Evolutionary conservation across 352 stramenopile genomes (phyloP).

Genomic region (Pythium aphanidermatum): DNA sequence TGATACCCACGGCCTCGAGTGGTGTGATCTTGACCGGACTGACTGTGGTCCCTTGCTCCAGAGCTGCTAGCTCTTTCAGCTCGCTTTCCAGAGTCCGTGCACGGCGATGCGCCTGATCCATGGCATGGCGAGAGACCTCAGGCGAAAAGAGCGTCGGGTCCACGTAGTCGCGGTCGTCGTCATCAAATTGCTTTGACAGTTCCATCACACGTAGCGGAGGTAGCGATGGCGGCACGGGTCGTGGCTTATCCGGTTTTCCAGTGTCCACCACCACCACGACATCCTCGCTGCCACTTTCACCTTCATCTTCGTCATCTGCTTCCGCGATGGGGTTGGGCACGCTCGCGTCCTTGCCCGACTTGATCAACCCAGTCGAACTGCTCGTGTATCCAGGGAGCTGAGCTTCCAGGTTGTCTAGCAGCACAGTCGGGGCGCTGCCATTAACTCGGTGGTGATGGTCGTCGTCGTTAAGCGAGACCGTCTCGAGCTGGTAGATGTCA

Average conservation of each 20-base stretch:
- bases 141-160: constrained; percentile 77
- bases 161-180: constrained; percentile 59
- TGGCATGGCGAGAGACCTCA: constrained; percentile 72
- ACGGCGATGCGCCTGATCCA: constrained; percentile 77
- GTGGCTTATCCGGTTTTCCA: constrained; percentile 20
- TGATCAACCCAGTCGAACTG: constrained; percentile 8
- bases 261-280: constrained; percentile 36
- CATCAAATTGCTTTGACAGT: constrained; percentile 13
- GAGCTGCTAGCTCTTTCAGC: constrained; percentile 57
- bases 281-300: constrained; percentile 16
- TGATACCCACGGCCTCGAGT: constrained; percentile 52
- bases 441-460: constrained; percentile 1
- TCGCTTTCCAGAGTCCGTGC: constrained; percentile 67
- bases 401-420: constrained; percentile 45
- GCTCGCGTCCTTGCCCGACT: constrained; percentile 15
- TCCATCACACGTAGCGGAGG: constrained; percentile 40
- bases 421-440: constrained; percentile 8
- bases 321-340: constrained; percentile 18
- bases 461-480: constrained; percentile 73
- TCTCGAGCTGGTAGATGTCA: constrained; percentile 54
- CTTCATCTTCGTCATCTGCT: constrained; percentile 19
- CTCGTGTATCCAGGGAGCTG: constrained; percentile 28
- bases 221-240: constrained; percentile 25
- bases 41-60: constrained; percentile 27
- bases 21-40: constrained; percentile 45